phyloP scores from a whole-genome alignment of 495 filamentous ascomycete genomes.

The Aspergillus leporis region DNA sequence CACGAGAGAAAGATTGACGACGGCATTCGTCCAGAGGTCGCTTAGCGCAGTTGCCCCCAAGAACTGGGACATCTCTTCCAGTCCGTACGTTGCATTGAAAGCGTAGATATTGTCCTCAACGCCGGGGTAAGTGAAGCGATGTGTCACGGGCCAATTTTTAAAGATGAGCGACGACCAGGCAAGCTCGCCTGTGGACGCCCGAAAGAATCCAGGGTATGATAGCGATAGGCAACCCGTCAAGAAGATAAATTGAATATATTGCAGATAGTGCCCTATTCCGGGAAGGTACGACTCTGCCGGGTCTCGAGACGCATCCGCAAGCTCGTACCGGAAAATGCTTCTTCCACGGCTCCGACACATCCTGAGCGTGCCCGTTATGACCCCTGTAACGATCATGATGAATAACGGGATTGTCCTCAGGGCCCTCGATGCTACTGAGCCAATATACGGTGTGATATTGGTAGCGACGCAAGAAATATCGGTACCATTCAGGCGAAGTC shows the following conservation, averaged over 20 bases:
- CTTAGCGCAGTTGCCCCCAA: slow-evolving; percentile 15
- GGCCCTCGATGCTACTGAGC: neutral
- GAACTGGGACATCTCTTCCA: slow-evolving; percentile 19
- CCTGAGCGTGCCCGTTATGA: slow-evolving; percentile 6
- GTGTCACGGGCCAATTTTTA: slow-evolving; percentile 19
- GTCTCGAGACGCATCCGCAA: slow-evolving; percentile 6
- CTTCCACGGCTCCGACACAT: slow-evolving; percentile 5
- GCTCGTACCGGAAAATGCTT: slow-evolving; percentile 20
- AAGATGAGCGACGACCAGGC: slow-evolving; percentile 22
- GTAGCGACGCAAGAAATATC: slow-evolving; percentile 11
- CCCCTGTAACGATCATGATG: slow-evolving; percentile 15
- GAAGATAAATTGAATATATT: slow-evolving; percentile 23
- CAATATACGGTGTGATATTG: slow-evolving; percentile 19
- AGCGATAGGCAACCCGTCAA: slow-evolving; percentile 17
- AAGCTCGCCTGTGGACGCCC: slow-evolving; percentile 8
- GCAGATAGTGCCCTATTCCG: slow-evolving; percentile 15
- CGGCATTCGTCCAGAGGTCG: slow-evolving; percentile 21
- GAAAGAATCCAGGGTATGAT: slow-evolving; percentile 19
- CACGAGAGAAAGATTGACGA: slow-evolving; percentile 16
- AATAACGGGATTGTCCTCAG: slow-evolving; percentile 12
- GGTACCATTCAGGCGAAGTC: slow-evolving; percentile 12
- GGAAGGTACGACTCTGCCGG: slow-evolving; percentile 14
- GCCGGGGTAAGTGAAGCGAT: slow-evolving; percentile 18
- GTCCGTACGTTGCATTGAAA: slow-evolving; percentile 13
- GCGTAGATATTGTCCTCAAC: slow-evolving; percentile 13